These are phyloP conservation scores for Helichrysum umbraculigerum DNA, from an alignment of 129 eudicot species.

Conservation along the genomic window DNA sequence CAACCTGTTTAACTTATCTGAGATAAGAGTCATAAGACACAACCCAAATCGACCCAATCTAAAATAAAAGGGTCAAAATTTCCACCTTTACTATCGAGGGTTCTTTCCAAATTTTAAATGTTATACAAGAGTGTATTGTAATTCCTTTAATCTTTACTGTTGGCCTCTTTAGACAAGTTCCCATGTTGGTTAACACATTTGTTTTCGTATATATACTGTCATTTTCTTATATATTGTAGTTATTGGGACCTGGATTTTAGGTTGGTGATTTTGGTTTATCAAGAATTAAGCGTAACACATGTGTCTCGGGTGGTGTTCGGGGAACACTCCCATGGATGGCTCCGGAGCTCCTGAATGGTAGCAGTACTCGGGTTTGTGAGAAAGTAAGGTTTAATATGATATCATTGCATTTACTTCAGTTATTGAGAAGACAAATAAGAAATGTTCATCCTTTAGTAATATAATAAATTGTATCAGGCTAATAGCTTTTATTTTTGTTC, in stretches of 20 bases:
- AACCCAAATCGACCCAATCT: no score
- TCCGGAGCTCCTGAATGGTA: slow-evolving; percentile 12
- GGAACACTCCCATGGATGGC: slow-evolving; percentile 17
- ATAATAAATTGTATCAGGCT: neutral
- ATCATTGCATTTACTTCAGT: neutral
- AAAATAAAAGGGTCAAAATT: no score
- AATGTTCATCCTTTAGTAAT: neutral
- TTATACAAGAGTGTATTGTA: no score
- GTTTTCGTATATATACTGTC: neutral
- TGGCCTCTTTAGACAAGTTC: no score
- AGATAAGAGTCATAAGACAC: no score
- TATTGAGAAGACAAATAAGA: neutral
- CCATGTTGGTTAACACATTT: neutral
- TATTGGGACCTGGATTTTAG: slow-evolving; percentile 17
- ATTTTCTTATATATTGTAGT: neutral
- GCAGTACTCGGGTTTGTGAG: slow-evolving; percentile 41
- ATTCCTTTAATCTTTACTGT: no score
- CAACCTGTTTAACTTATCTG: no score
- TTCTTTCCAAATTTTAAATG: no score
- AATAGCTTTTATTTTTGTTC: neutral
- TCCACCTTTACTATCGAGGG: no score
- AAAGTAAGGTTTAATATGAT: slow-evolving; percentile 39
- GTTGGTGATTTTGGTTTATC: slow-evolving; percentile 77
- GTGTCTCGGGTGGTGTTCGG: slow-evolving; percentile 14
- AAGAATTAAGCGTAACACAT: slow-evolving; percentile 50